phyloP scores from a whole-genome alignment of 2,329 filamentous ascomycete genomes.

The Trematosphaeria pertusa region DNA sequence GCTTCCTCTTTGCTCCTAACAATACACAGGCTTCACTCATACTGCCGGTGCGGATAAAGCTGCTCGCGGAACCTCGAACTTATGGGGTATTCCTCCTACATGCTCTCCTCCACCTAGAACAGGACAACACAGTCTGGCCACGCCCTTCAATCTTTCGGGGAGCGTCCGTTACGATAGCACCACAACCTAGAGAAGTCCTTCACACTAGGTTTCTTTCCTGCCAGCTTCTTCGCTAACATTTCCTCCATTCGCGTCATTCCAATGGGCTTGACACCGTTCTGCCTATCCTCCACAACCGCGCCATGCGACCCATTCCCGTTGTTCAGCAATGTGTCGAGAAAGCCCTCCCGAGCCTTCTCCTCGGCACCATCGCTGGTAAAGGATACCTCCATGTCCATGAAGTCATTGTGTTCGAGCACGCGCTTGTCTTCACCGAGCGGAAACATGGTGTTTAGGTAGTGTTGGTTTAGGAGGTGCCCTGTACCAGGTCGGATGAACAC shows the following conservation, averaged over 20 bases:
- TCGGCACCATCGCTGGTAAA: constrained; percentile 1
- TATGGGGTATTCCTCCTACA: no score
- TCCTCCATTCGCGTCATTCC: neutral
- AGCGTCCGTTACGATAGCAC: constrained; percentile 10
- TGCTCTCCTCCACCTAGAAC: no score
- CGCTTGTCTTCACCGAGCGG: constrained; percentile 58
- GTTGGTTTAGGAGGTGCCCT: constrained; percentile 57
- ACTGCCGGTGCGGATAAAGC: no score
- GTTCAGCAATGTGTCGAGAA: neutral
- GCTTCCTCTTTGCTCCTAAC: no score
- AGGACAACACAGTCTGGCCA: no score
- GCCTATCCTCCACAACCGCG: constrained; percentile 2
- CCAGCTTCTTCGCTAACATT: neutral
- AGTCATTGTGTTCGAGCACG: constrained; percentile 60
- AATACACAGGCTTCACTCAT: no score
- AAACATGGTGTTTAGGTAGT: constrained; percentile 70
- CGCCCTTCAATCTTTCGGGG: no score
- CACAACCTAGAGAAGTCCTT: constrained; percentile 12
- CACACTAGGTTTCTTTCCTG: neutral
- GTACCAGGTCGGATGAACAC: constrained; percentile 53
- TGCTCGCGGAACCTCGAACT: no score
- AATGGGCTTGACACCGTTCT: constrained; percentile 1
- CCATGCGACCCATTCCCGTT: neutral
- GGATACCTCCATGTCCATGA: constrained; percentile 64
- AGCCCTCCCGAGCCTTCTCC: neutral